Base-by-base conservation (phyloP, 208 protist species). In the Phytomonas serpens region DNA sequence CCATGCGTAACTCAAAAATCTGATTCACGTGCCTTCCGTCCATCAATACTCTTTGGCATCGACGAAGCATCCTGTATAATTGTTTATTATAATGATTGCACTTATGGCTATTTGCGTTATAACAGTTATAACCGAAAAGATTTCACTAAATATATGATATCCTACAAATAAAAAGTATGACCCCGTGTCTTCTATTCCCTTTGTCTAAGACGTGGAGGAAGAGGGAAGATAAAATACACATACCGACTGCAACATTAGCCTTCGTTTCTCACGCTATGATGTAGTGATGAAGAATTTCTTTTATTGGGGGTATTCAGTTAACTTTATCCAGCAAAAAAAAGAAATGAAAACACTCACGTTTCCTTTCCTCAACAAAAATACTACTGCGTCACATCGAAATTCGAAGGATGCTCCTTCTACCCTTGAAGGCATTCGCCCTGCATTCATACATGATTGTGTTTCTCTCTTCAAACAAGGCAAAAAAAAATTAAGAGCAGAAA, bases 1-100 rank as follows among this genome's bases (percentile, higher is more conserved):
- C 71, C 37, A 75, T 69, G 52, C 84, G 80, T 68, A 95, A 80
- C 77, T 93, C 90, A 67, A 88, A 93, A 6, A 95, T 69, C 51
- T 77, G 79, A 66, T 67, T 66, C 13, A 72, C 16, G 33, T n/a
- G 2, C 37, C 47, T 7, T 61, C 65, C 51, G 77, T 42, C 11
- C 61, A 72, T 38, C 40, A 47, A 47, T 11, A 19, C 40, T 19
- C 61, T 36, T 7, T 69, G 71, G 31, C 75, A 80, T 6, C 77
- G 71, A 33, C 75, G 77, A 40, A 90, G 68, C 85, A 90, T 88
- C 38, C 52, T 67, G 29, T 31, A 34, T 27, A 47, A 32, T n/a
- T 11, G 32, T 29, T 38, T 68, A 14, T 11, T 36, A 42, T 51
- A 63, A 33, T 68, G 14, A 14, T 14, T 29, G 4, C 34, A 36